phyloP scores from a whole-genome alignment of 148 eudicot genomes.

The Dysphania ambrosioides region DNA sequence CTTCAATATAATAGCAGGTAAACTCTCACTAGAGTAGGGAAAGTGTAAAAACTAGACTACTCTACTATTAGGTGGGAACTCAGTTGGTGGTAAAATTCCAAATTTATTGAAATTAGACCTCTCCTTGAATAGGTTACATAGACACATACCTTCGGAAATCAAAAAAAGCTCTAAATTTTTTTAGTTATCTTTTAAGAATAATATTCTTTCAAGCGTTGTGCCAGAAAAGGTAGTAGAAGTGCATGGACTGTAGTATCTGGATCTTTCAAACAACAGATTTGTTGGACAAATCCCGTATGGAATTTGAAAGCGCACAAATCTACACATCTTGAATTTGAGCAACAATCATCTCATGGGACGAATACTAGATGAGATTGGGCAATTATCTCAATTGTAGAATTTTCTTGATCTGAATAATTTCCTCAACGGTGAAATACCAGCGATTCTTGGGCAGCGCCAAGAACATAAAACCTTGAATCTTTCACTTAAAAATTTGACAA shows the following conservation, averaged over 20 bases:
- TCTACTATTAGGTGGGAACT: conserved; percentile 13
- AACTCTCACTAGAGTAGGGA: conserved; percentile 9
- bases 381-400: conserved; percentile 11
- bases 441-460: conserved; percentile 10
- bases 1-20: conserved; percentile 14
- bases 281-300: conserved; percentile 24
- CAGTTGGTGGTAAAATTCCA: conserved; percentile 14
- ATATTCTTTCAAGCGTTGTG: conserved; percentile 21
- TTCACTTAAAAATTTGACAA: conserved; percentile 31
- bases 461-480: conserved; percentile 27
- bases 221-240: conserved; percentile 9
- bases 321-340: conserved; percentile 28
- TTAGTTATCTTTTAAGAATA: conserved; percentile 11
- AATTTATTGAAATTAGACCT: conserved; percentile 19
- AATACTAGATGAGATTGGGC: conserved; percentile 24
- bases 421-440: conserved; percentile 19
- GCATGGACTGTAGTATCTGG: conserved; percentile 1
- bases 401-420: conserved; percentile 34
- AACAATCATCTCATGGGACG: conserved; percentile 16
- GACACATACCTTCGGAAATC: conserved; percentile 20
- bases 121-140: conserved; percentile 29
- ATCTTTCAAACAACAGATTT: conserved; percentile 27
- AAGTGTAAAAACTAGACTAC: conserved; percentile 4
- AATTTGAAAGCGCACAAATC: conserved; percentile 10
- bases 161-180: conserved; percentile 12